phyloP scores from a whole-genome alignment of 345 rosid genomes.

The Aethionema arabicum region DNA sequence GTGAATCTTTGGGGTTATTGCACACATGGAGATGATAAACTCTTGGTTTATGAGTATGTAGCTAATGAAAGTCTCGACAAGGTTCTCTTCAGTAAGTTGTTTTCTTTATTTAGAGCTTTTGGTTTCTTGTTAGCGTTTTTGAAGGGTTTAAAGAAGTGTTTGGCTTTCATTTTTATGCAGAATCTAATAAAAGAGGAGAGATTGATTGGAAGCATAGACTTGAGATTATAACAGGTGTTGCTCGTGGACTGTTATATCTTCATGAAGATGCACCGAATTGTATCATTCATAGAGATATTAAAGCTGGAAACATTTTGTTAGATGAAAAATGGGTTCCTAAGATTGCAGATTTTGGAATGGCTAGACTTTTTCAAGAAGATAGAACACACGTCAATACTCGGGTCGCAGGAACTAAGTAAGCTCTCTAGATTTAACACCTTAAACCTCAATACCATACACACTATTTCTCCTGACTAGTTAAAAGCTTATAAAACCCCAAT shows the following conservation, averaged over 20 bases:
- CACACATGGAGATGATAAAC: conserved; percentile 72
- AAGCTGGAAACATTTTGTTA: conserved; percentile 88
- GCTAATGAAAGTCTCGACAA: conserved; percentile 89
- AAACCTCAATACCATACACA: neutral
- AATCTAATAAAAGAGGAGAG: conserved; percentile 44
- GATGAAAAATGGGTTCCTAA: conserved; percentile 96
- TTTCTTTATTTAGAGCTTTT: neutral
- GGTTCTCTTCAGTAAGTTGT: conserved; percentile 80
- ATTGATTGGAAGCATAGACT: conserved; percentile 82
- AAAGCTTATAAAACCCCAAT: too few relatives aligned
- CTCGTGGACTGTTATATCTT: conserved; percentile 89
- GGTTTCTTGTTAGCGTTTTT: too few relatives aligned
- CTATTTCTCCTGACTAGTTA: too few relatives aligned
- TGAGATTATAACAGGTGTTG: conserved; percentile 75
- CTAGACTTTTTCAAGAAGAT: conserved; percentile 96
- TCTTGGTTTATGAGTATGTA: conserved; percentile 88
- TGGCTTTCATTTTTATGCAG: conserved; percentile 43
- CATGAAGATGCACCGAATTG: conserved; percentile 82
- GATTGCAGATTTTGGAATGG: conserved; percentile 99
- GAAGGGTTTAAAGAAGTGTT: neutral
- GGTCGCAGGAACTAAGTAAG: conserved; percentile 93
- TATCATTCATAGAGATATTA: conserved; percentile 94
- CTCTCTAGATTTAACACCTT: conserved; percentile 3
- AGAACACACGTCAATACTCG: conserved; percentile 87
- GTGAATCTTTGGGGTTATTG: conserved; percentile 93